Base-by-base conservation (phyloP, 2,329 filamentous ascomycete species). In the Esteya vermicola region DNA sequence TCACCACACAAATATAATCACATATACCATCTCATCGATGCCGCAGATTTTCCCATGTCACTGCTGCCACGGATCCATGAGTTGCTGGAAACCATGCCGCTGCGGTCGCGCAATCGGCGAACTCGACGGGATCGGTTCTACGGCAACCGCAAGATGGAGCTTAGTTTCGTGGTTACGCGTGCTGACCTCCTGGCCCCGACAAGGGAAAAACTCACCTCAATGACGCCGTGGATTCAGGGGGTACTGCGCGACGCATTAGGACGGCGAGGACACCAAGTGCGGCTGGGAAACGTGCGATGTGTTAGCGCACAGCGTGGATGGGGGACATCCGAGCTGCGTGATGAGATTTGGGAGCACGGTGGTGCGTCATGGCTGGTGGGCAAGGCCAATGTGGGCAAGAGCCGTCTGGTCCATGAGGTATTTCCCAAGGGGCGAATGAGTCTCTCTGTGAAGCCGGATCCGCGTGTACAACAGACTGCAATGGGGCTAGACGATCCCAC, bases 361-460 rank as follows among this genome's bases (percentile, higher is more conserved):
- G 89, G 89, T 5, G 91, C 79, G 14, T 80, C 83, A 14, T 98
- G 91, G 89, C 79, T 98, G 67, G 82, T 98, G 3, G 91, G 91
- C n/a, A 96, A 94, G 58, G 85, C 86, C 46, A 98, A 98, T 54
- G 93, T 96, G 3, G 93, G 91, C 20, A 98, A 98, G 61, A 96
- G 89, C 51, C 81, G 81, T 53, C 70, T 98, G 3, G 93, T 96
- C 45, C 79, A 91, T 50, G 73, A 78, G 5, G 76, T 95, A 8
- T 94, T 88, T 52, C 89, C 93, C 4, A 89, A 82, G 65, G 78
- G 76, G 21, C 68, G 67, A 27, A 69, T 67, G 61, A 65, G 60
- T 10, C 53, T 10, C 31, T 21, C 5, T 4, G 26, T 30, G 19
- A 26, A 27, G 28, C 45, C 16, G 40, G 19, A 38, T 10, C 28